Evolutionary conservation across 441 rosid species (phyloP).

Genomic region (Hura crepitans): DNA sequence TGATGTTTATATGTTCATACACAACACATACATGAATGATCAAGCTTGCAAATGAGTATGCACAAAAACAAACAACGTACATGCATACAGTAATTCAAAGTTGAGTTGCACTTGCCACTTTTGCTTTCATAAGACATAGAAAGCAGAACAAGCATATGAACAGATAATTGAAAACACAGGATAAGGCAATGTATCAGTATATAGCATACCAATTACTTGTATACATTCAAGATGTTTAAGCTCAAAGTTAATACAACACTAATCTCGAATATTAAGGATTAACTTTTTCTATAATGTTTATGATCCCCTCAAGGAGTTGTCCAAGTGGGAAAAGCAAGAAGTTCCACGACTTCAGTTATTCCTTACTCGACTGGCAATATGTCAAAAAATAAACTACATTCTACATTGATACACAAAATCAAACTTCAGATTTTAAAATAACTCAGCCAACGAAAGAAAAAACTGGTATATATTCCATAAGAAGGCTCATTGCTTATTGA

Average conservation of each 20-base stretch:
- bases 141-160: background rate
- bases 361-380: background rate
- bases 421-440: background rate
- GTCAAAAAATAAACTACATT: background rate
- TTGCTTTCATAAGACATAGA: background rate
- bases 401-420: slow-evolving; percentile 4
- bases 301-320: background rate
- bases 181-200: background rate
- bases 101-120: background rate
- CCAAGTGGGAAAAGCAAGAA: background rate
- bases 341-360: slow-evolving; percentile 5
- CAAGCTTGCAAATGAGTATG: background rate
- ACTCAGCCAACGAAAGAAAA: background rate
- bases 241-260: background rate
- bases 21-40: background rate
- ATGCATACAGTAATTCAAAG: background rate
- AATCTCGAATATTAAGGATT: background rate
- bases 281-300: background rate
- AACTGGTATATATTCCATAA: background rate
- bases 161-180: background rate
- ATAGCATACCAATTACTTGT: background rate
- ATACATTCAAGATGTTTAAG: background rate
- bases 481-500: background rate
- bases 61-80: too few species aligned
- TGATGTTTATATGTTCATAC: background rate